Base-by-base conservation (phyloP, 169 alveolate genomes). In the Eimeria maxima region DNA sequence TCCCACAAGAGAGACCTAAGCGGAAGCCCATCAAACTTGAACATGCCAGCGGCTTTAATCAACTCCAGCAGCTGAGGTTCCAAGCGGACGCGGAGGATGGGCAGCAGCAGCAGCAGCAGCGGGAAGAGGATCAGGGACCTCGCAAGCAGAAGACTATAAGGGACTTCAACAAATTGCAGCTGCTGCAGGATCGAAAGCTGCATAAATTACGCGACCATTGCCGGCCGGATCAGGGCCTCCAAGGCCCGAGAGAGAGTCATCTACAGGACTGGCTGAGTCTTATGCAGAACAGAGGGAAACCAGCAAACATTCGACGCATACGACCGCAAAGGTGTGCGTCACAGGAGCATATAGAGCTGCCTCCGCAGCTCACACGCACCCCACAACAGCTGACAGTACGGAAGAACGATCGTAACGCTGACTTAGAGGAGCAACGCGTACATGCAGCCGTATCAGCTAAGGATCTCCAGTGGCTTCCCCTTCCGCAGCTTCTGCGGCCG, bases 21-120 rank as follows among this genome's bases (percentile, higher is more conserved):
- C n/a, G 90, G 5, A 86, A 55, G 42, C 78, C 60, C 24, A 4
- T 86, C 24, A 38, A 55, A 16, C 80, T 86, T 10, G 93, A 86
- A n/a, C 93, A 86, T 44, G n/a, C 63, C n/a, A 65, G 80, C 24
- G 93, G 93, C n/a, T 60, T 86, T 33, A 86, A 86, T n/a, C 93
- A 86, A 44, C 93, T 86, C 81, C 93, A 86, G 93, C 93, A 86
- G 80, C 80, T 86, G 63, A 29, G 93, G 80, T 16, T 86, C 24
- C 65, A 86, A 22, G 80, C 44, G 38, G 93, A 86, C n/a, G 80
- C 80, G 42, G 93, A 86, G 80, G 29, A 42, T 45, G 53, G 42
- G 50, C 78, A 29, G 93, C 93, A 38, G 44, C 80, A 86, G 60
- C 93, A 84, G 93, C 80, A 86, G 24, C 47, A 57, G 57, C 73